Percentiles rank a stretch among this genome's conserved stretches.
Evolutionary conservation across 1,139 yeast species (phyloP).

Genomic region (Saccharomycopsis phalli): DNA sequence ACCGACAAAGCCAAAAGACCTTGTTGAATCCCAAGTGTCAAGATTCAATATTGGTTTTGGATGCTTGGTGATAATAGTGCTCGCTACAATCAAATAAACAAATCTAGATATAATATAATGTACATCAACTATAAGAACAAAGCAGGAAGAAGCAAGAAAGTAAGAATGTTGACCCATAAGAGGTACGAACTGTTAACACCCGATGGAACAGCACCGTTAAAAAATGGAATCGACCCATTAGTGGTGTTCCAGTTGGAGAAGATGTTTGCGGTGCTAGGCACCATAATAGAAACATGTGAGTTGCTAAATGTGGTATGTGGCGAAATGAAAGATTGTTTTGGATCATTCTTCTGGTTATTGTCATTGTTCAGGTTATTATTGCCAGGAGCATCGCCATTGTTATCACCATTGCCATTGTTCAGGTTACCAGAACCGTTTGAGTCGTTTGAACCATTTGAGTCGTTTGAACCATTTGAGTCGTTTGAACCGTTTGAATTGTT

Average conservation of each 20-base stretch:
- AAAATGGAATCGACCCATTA: slow-evolving; percentile 14
- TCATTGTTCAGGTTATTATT: background rate
- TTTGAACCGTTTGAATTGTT: background rate
- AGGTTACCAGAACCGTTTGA: background rate
- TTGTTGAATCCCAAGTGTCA: too few relatives aligned
- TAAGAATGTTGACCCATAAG: slow-evolving; percentile 2
- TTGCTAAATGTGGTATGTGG: background rate
- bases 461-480: background rate
- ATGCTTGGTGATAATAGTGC: too few relatives aligned
- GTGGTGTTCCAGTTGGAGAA: slow-evolving; percentile 10
- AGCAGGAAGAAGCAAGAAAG: slow-evolving; percentile 4
- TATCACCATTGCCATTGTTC: background rate
- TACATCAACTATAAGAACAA: slow-evolving; percentile 3
- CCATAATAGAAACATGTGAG: slow-evolving; percentile 3
- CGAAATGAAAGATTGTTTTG: background rate
- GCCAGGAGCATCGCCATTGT: background rate
- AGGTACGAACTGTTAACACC: background rate
- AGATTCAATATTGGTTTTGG: too few relatives aligned
- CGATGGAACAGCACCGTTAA: background rate
- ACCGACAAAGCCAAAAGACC: background rate
- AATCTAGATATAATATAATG: too few relatives aligned
- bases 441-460: background rate
- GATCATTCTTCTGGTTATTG: background rate
- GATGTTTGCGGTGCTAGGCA: background rate
- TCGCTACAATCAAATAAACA: too few relatives aligned